Evolutionary conservation across 768 basidiomycete species (phyloP), one percentile per base, ranked within the genome.

Genomic region (Cystofilobasidium capitatum): DNA sequence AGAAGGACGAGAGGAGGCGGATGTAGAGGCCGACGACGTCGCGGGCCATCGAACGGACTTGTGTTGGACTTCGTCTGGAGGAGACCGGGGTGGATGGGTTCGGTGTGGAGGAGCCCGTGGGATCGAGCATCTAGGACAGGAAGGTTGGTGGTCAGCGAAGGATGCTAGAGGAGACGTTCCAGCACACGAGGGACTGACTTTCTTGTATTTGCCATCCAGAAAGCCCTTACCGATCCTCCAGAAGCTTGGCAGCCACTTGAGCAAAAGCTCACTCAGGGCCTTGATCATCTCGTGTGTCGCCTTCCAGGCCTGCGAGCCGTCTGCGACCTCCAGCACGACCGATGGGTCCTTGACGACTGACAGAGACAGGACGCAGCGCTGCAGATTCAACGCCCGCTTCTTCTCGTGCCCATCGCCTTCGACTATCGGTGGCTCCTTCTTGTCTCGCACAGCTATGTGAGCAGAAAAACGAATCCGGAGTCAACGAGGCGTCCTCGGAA

Each of bases 171-270:
- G 20, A 44, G 42, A 16, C 29, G 60, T n/a, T 26, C 35, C 31
- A 55, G 54, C 55, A 35, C 33, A 26, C 5, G n/a, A 17, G 20
- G 29, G n/a, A 20, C 47, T 8, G 1, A 68, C 66, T 51, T 68
- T 68, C 22, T 68, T 71, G 75, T 88, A 92, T 76, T 89, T 91
- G 6, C 96, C 94, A 49, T 96, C 92, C 79, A 93, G 85, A 74
- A 92, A 94, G 29, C 83, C 85, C 76, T 84, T 89, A 2, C 89
- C 86, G 58, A 99, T 88, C 74, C 86, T 88, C 91, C 91, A 94
- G 78, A 97, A 97, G 72, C 83, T 89, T 17, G 94, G 92, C 29
- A 99, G 82, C 1, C 87, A 83, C n/a, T 86, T 80, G 16, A 92
- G 76, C 76, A 97, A 82, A 45, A 83, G 83, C 75, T 97, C 93